Percentiles rank a stretch among this genome's conserved stretches.
Evolutionary conservation across 2,329 filamentous ascomycete genomes (phyloP).

Genomic region (Bipolaris cookei): DNA sequence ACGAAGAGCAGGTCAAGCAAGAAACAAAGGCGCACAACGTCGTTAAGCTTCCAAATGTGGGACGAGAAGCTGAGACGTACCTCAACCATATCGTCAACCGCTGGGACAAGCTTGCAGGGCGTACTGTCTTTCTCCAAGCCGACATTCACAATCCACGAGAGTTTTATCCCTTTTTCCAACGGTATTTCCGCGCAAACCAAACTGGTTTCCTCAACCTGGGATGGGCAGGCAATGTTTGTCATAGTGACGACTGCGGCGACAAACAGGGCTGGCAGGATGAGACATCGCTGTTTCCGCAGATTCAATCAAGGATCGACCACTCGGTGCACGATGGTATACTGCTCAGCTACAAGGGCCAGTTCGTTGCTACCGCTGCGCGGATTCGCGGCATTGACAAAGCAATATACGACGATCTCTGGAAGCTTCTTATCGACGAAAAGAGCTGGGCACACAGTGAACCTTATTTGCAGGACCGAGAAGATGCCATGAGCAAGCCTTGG

Average conservation of each 20-base stretch:
- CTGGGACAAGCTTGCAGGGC: constrained; percentile 54
- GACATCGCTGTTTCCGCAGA: constrained; percentile 47
- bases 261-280: constrained; percentile 50
- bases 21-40: constrained; percentile 36
- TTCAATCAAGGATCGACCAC: constrained; percentile 37
- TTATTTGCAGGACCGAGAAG: constrained; percentile 30
- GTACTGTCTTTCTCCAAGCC: constrained; percentile 59
- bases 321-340: constrained; percentile 45
- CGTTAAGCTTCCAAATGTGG: constrained; percentile 47
- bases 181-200: constrained; percentile 46
- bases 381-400: constrained; percentile 48
- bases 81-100: constrained; percentile 54
- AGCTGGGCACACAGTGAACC: constrained; percentile 39
- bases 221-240: constrained; percentile 47
- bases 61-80: constrained; percentile 56
- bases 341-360: constrained; percentile 57
- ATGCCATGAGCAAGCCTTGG: constrained; percentile 34
- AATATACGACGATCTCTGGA: constrained; percentile 45
- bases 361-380: constrained; percentile 54
- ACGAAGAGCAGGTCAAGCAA: constrained; percentile 26
- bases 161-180: constrained; percentile 47
- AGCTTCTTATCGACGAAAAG: constrained; percentile 30
- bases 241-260: constrained; percentile 52
- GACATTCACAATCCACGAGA: constrained; percentile 50
- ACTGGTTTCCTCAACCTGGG: constrained; percentile 58